Percentiles rank a stretch among this genome's conserved stretches.
phyloP scores from a whole-genome alignment of 768 basidiomycete genomes.

The Mycena kentingensis region DNA sequence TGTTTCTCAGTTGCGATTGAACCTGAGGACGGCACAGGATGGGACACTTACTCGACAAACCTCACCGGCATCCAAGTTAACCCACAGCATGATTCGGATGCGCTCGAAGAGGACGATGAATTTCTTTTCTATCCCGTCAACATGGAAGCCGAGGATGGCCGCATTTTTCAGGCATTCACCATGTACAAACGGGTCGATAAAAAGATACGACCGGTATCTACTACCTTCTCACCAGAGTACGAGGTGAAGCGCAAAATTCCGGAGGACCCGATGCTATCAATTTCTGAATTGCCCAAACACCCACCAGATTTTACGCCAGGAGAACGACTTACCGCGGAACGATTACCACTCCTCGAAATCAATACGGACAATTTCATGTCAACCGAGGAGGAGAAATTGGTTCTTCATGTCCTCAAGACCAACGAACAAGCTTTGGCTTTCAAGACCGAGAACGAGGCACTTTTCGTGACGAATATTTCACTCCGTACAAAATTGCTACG shows the following conservation, averaged over 20 bases:
- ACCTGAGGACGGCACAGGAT: too few relatives aligned
- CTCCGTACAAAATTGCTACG: constrained; percentile 32
- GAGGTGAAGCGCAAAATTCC: constrained; percentile 15
- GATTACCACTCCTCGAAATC: background rate
- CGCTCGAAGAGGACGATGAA: background rate
- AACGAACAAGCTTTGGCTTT: background rate
- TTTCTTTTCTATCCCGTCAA: background rate
- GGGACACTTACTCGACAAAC: too few relatives aligned
- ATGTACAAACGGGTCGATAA: constrained; percentile 19
- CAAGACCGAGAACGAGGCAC: background rate
- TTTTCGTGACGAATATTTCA: constrained; percentile 27
- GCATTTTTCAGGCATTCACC: background rate
- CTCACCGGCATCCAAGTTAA: too few relatives aligned
- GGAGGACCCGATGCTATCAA: background rate
- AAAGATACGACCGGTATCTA: constrained; percentile 27
- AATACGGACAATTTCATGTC: constrained; percentile 1
- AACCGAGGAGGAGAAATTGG: too few relatives aligned
- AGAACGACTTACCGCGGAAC: background rate
- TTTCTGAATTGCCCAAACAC: background rate
- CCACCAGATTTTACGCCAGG: constrained; percentile 1
- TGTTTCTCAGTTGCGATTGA: background rate
- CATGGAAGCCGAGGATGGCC: background rate
- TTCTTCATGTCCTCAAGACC: background rate
- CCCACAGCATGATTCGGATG: too few relatives aligned
- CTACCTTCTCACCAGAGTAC: constrained; percentile 15